Percentiles rank a stretch among this genome's conserved stretches.
Conservation (phyloP, 2,329 filamentous ascomycete genomes). For the Cladosporium sp. region DNA sequence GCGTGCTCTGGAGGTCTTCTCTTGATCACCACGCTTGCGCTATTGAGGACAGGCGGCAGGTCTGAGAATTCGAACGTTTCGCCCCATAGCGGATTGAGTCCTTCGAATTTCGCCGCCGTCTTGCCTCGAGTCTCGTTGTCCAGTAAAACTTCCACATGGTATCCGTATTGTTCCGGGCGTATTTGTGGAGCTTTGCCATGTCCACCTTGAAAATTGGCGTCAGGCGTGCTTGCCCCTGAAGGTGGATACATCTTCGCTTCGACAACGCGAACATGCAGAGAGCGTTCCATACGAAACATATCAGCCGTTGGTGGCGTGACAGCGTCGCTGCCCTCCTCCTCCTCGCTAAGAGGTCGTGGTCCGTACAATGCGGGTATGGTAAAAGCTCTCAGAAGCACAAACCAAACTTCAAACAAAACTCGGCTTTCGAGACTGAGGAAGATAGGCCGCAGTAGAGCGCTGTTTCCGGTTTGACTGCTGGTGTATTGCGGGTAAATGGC, state of each 20-base stretch:
- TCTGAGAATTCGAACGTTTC: slow-evolving; percentile 76
- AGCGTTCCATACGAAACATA: slow-evolving; percentile 64
- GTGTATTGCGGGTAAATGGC: slow-evolving; percentile 94
- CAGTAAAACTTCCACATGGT: slow-evolving; percentile 73
- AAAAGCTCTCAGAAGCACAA: slow-evolving; percentile 84
- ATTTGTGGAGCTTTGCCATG: slow-evolving; percentile 13
- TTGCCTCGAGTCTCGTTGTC: slow-evolving; percentile 75
- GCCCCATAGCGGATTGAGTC: slow-evolving; percentile 74
- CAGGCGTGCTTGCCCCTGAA: slow-evolving; percentile 19
- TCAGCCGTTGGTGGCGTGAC: slow-evolving; percentile 32
- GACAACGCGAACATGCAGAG: slow-evolving; percentile 55
- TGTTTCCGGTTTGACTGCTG: slow-evolving; percentile 60
- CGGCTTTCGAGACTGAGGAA: slow-evolving; percentile 84
- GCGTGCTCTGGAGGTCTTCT: slow-evolving; percentile 42
- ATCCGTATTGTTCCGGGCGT: slow-evolving; percentile 53
- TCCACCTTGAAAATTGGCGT: slow-evolving; percentile 23
- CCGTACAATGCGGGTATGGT: slow-evolving; percentile 88
- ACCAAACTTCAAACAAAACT: slow-evolving; percentile 95
- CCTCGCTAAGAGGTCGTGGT: slow-evolving; percentile 30
- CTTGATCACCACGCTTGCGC: slow-evolving; percentile 68
- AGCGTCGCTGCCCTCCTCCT: slow-evolving; percentile 17
- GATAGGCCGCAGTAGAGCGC: slow-evolving; percentile 78
- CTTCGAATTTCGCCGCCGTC: slow-evolving; percentile 67
- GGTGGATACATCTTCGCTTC: slow-evolving; percentile 54
- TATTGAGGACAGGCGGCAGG: slow-evolving; percentile 64